These are phyloP conservation scores for Trichophyton rubrum DNA, from an alignment of 2,329 filamentous ascomycete genomes.

Conservation along the genomic window DNA sequence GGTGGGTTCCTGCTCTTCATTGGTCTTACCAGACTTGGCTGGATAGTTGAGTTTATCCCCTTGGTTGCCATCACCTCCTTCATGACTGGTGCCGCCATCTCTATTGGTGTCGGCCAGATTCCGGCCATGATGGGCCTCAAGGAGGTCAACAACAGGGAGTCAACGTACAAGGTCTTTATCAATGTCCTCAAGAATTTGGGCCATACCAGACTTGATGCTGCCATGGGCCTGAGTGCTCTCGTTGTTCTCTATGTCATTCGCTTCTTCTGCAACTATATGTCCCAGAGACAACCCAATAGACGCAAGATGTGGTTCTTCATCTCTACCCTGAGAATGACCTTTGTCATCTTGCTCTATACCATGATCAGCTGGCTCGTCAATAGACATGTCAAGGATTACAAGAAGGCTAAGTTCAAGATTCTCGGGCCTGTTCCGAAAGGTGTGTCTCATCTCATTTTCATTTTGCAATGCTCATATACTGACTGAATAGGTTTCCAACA, in stretches of 20 bases:
- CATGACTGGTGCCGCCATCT: slow-evolving; percentile 53
- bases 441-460: not conserved
- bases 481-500: slow-evolving; percentile 28
- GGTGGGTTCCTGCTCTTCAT: slow-evolving; percentile 48
- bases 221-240: slow-evolving; percentile 47
- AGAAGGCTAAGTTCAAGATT: slow-evolving; percentile 44
- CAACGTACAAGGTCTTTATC: slow-evolving; percentile 41
- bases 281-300: slow-evolving; percentile 43
- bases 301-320: slow-evolving; percentile 47
- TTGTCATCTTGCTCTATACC: slow-evolving; percentile 50
- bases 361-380: slow-evolving; percentile 53
- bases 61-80: slow-evolving; percentile 53
- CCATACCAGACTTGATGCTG: slow-evolving; percentile 45
- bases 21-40: slow-evolving; percentile 51
- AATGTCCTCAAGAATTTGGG: slow-evolving; percentile 47
- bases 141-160: slow-evolving; percentile 40
- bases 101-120: slow-evolving; percentile 54
- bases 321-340: slow-evolving; percentile 48
- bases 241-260: slow-evolving; percentile 46
- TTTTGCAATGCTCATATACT: not conserved
- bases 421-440: slow-evolving; percentile 46
- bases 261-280: slow-evolving; percentile 38
- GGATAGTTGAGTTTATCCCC: slow-evolving; percentile 54
- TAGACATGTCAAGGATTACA: slow-evolving; percentile 29
- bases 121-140: slow-evolving; percentile 46